A percentile compares a stretch with the other conserved stretches of the same genome.
phyloP scores from a whole-genome alignment of 306 rosid genomes.

The Pterocarpus macrocarpus region DNA sequence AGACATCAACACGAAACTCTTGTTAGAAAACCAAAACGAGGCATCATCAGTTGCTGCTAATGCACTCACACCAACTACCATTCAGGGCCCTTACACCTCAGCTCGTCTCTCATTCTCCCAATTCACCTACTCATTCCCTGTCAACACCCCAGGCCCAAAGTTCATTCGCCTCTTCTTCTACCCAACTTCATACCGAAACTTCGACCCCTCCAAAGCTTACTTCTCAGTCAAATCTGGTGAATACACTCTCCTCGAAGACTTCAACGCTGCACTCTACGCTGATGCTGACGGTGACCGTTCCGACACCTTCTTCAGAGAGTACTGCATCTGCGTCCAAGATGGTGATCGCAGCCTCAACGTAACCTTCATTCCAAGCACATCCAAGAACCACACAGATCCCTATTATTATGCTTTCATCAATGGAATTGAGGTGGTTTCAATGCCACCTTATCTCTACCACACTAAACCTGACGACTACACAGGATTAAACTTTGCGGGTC shows the following conservation, averaged over 20 bases:
- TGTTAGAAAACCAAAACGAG: not conserved
- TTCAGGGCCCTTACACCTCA: not conserved
- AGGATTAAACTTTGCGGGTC: not conserved
- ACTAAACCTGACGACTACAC: not conserved
- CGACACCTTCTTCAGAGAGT: conserved; percentile 37
- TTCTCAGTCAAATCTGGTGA: too few relatives aligned
- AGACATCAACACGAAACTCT: not conserved
- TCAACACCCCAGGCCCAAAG: conserved; percentile 48
- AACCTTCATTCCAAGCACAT: conserved; percentile 47
- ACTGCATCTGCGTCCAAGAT: conserved; percentile 26
- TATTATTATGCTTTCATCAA: conserved; percentile 48
- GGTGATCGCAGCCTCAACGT: conserved; percentile 36
- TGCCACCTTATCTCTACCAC: conserved; percentile 61
- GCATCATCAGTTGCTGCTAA: not conserved
- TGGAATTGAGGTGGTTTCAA: conserved; percentile 66
- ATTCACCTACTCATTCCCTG: conserved; percentile 24
- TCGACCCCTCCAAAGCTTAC: too few relatives aligned
- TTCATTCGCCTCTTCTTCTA: conserved; percentile 57
- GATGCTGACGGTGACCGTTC: not conserved
- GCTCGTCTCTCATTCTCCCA: too few relatives aligned
- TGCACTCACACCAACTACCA: not conserved
- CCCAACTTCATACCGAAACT: not conserved
- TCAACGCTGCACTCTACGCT: not conserved
- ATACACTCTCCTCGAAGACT: too few relatives aligned
- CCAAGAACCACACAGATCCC: not conserved